Evolutionary conservation across 2,329 filamentous ascomycete genomes (phyloP), one percentile per base, ranked within the genome.

Genomic region (Fusarium sacchari): DNA sequence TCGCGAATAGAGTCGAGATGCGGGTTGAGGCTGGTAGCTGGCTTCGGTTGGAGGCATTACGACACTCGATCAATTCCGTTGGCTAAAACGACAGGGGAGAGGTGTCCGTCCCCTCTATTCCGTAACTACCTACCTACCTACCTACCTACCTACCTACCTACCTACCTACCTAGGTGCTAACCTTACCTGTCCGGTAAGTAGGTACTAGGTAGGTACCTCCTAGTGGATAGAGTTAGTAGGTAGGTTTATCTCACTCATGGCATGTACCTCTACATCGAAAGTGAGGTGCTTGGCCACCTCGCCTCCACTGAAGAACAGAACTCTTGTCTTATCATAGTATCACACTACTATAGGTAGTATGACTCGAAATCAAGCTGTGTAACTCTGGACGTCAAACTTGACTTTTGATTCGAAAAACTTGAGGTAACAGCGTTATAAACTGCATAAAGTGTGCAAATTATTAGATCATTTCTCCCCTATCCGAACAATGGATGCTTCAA

Each of bases 11-110:
- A 72, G 72, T 71, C 71, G 60, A 69, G 71, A 66, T 72, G 60
- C 67, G 66, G 64, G 65, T 70, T 77, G 67, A 74, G 65, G 73
- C 63, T 72, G 73, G 65, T 76, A 69, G 65, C 65, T 76, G 68
- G 64, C 68, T 72, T 62, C 52, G 59, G 63, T 58, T 71, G 49
- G 49, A 58, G 67, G 64, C 71, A 76, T 76, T 75, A 76, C 74
- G 74, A 76, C 71, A 76, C 73, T 61, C 56, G 34, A 68, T 66
- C 71, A 70, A 67, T 56, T 65, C 42, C 34, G 43, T 62, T 72
- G 43, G 68, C 58, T 64, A 47, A 39, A 63, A 47, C 49, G 65
- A 66, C 69, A 70, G 69, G 69, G 65, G 62, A 39, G 24, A 39
- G 70, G 70, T 65, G 60, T 66, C 60, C 55, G 60, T 66, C 60